Conservation (phyloP, 2,329 filamentous ascomycete species). For the Cadophora gregata region DNA sequence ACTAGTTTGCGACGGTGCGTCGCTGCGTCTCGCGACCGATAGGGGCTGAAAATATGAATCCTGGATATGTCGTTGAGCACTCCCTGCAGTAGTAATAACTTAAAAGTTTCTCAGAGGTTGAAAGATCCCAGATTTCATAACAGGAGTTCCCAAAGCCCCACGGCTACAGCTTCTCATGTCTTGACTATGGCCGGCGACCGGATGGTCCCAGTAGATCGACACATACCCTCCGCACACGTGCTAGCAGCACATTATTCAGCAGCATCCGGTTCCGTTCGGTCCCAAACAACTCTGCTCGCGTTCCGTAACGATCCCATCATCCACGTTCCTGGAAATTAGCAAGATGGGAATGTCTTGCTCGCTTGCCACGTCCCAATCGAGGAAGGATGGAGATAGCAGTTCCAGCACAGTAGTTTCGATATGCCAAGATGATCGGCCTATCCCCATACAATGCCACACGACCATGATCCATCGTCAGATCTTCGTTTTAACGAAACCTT, state of each 20-base stretch:
- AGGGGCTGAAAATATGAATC: neutral
- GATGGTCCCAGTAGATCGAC: neutral
- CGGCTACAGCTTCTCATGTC: neutral
- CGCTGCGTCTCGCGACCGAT: neutral
- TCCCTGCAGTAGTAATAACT: slow-evolving; percentile 12
- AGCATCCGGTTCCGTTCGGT: neutral
- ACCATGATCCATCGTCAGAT: slow-evolving; percentile 14
- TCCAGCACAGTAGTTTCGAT: neutral
- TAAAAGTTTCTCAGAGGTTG: slow-evolving; percentile 1
- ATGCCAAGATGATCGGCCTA: slow-evolving; percentile 16
- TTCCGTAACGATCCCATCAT: slow-evolving; percentile 5
- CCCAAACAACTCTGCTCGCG: slow-evolving; percentile 3
- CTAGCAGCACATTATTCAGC: neutral
- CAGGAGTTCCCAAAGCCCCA: neutral
- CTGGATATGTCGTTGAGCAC: neutral
- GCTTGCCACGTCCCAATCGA: slow-evolving; percentile 19
- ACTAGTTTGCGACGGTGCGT: slow-evolving; percentile 8
- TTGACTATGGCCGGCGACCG: neutral
- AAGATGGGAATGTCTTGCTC: neutral
- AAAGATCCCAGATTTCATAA: neutral
- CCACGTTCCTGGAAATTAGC: slow-evolving; percentile 13
- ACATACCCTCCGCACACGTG: too few species aligned
- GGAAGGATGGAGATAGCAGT: slow-evolving; percentile 8
- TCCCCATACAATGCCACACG: slow-evolving; percentile 17
- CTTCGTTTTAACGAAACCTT: slow-evolving; percentile 14